A percentile compares a stretch with the other conserved stretches of the same genome.
Evolutionary conservation across 1,284 basidiomycete species (phyloP).

Genomic region (Boletus sp.): DNA sequence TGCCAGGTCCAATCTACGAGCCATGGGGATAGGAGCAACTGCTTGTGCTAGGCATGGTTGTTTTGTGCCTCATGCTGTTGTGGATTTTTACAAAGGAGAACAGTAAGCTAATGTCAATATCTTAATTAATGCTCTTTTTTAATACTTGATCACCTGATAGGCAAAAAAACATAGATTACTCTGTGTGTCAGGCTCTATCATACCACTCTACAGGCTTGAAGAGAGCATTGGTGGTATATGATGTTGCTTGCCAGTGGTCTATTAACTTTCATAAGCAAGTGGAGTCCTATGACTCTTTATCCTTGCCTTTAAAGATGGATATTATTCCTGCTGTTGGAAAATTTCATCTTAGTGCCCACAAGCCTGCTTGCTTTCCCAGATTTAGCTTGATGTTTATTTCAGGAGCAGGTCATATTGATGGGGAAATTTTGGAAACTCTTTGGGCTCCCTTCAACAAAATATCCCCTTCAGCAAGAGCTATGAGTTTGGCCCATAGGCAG

Average conservation of each 20-base stretch:
- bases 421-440: neutral
- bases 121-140: too few relatives aligned
- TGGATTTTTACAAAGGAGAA: neutral
- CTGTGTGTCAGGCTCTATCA: neutral
- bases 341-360: conserved; percentile 2
- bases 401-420: neutral
- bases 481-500: neutral
- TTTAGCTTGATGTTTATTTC: neutral
- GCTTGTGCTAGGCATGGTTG: neutral
- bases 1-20: neutral
- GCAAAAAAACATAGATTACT: neutral
- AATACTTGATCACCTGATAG: neutral
- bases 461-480: neutral
- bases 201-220: neutral
- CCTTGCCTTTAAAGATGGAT: neutral
- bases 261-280: neutral
- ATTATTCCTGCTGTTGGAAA: neutral
- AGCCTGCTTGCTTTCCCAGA: neutral
- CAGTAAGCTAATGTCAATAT: neutral
- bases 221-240: neutral
- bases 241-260: conserved; percentile 1
- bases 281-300: neutral
- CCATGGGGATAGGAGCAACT: conserved; percentile 1
- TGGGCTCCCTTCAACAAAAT: conserved; percentile 1
- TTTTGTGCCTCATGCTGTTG: neutral